These are phyloP conservation scores for Onygenales sp. DNA, from an alignment of 2,329 filamentous ascomycete genomes.

Conservation along the genomic window DNA sequence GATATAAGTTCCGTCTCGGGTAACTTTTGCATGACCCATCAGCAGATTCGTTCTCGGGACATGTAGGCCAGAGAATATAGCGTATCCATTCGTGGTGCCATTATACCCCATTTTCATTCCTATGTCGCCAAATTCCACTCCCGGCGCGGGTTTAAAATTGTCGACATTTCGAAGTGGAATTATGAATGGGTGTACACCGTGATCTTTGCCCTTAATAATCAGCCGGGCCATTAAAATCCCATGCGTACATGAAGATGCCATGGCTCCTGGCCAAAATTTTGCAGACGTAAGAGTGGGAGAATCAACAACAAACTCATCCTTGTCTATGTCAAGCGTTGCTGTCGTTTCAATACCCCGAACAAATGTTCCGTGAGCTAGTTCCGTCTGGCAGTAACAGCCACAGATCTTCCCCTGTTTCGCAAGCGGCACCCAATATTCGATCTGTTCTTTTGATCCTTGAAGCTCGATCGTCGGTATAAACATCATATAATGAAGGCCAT, in stretches of 20 bases:
- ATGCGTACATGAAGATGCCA: constrained; percentile 19
- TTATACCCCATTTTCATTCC: constrained; percentile 18
- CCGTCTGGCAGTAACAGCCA: constrained; percentile 20
- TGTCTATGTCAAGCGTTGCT: constrained; percentile 19
- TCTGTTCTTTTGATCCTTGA: constrained; percentile 7
- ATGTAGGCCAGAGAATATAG: constrained; percentile 22
- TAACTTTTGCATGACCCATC: constrained; percentile 18
- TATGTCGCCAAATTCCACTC: constrained; percentile 21
- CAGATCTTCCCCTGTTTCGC: constrained; percentile 8
- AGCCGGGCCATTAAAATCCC: constrained; percentile 21
- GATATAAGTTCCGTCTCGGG: constrained; percentile 19
- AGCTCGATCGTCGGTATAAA: constrained; percentile 12
- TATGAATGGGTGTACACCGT: constrained; percentile 22
- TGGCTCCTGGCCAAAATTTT: constrained; percentile 23
- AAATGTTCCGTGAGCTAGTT: constrained; percentile 23
- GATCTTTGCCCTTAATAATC: constrained; percentile 16
- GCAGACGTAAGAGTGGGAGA: constrained; percentile 18
- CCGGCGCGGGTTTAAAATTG: constrained; percentile 14
- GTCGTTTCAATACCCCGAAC: constrained; percentile 23
- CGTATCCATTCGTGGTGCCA: constrained; percentile 24
- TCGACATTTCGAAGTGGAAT: constrained; percentile 18
- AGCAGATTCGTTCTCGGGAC: constrained; percentile 25
- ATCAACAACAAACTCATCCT: constrained; percentile 21
- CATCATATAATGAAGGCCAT: constrained; percentile 12
- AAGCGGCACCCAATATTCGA: constrained; percentile 8